These are phyloP conservation scores for Debaryomycetaceae sp. DNA, from an alignment of 1,139 yeast genomes.

Conservation along the genomic window DNA sequence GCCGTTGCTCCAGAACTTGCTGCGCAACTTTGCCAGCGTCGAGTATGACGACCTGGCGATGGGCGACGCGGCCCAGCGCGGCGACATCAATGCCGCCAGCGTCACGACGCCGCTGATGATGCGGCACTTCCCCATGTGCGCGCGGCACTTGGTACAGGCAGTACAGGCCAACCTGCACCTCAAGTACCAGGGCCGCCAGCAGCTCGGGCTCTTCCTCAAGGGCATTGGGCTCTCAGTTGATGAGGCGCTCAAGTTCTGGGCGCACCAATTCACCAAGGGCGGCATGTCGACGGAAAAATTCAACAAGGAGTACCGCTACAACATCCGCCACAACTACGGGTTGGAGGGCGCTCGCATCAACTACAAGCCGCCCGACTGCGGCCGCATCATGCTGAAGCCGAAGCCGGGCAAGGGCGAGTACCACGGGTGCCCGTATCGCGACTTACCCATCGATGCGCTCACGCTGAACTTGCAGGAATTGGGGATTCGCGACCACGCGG, in stretches of 20 bases:
- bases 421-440: constrained; percentile 94
- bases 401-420: constrained; percentile 67
- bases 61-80: constrained; percentile 26
- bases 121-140: constrained; percentile 82
- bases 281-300: constrained; percentile 65
- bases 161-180: constrained; percentile 64
- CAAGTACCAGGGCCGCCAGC: constrained; percentile 79
- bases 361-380: constrained; percentile 84
- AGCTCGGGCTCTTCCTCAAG: constrained; percentile 76
- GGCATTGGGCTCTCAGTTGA: constrained; percentile 86
- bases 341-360: constrained; percentile 85
- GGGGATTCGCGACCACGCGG: constrained; percentile 67
- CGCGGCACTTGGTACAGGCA: constrained; percentile 60
- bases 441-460: constrained; percentile 60
- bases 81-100: constrained; percentile 60
- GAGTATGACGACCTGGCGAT: constrained; percentile 40
- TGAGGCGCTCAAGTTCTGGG: constrained; percentile 87
- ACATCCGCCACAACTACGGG: constrained; percentile 85
- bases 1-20: constrained; percentile 76
- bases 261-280: constrained; percentile 56
- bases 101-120: constrained; percentile 53
- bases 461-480: constrained; percentile 51
- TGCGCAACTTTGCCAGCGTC: constrained; percentile 64
- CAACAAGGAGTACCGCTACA: constrained; percentile 83
- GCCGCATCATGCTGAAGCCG: constrained; percentile 67